phyloP scores from a whole-genome alignment of 345 rosid species.

The Sisymbrium altissimum region DNA sequence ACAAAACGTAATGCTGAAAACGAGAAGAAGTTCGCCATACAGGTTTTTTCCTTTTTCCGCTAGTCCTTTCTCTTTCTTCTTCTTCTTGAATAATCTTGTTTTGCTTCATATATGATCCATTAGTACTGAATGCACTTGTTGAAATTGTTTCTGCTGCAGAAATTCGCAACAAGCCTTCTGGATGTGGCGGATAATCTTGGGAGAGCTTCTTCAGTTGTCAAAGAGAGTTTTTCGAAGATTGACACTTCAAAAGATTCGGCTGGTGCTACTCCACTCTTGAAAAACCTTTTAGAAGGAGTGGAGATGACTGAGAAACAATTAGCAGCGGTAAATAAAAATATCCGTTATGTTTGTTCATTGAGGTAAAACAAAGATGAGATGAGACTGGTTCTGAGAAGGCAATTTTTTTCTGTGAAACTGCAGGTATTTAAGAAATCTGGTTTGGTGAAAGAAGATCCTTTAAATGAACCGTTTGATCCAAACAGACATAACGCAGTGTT shows the following conservation, averaged over 20 bases:
- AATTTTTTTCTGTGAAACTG: constrained; percentile 17
- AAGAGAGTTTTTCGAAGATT: constrained; percentile 65
- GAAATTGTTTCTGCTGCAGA: constrained; percentile 41
- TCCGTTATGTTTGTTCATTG: background rate
- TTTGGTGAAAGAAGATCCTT: constrained; percentile 68
- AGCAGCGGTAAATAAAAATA: constrained; percentile 47
- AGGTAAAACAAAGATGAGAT: background rate
- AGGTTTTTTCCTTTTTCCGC: constrained; percentile 44
- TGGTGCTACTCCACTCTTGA: constrained; percentile 65
- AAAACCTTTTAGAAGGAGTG: constrained; percentile 87
- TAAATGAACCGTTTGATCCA: constrained; percentile 85
- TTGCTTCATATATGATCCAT: background rate
- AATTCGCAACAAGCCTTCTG: constrained; percentile 71
- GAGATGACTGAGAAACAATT: constrained; percentile 98
- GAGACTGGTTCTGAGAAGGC: constrained; percentile 6
- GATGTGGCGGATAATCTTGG: constrained; percentile 93
- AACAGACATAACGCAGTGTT: constrained; percentile 81
- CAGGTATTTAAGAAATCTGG: constrained; percentile 81
- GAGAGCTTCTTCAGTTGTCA: constrained; percentile 88
- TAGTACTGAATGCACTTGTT: background rate
- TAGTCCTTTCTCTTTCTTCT: background rate
- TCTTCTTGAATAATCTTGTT: background rate
- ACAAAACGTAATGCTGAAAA: constrained; percentile 87
- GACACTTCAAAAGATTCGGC: constrained; percentile 55
- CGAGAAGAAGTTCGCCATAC: constrained; percentile 82